Conservation (phyloP, 805 yeast genomes). For the Lachancea sp. region DNA sequence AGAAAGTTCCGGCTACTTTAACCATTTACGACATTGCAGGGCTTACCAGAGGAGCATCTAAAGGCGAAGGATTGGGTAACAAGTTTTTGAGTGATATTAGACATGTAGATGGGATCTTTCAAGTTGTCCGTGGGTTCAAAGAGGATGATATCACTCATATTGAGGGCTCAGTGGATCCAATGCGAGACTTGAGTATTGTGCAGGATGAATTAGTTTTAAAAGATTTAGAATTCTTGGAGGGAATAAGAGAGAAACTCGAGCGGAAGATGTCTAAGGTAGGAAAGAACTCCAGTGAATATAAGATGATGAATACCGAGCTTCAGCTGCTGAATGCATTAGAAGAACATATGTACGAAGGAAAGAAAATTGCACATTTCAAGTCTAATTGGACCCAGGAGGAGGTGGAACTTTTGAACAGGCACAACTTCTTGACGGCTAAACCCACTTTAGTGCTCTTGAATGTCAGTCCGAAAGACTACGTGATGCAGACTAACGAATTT, state of each 20-base stretch:
- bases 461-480: constrained; percentile 63
- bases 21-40: constrained; percentile 80
- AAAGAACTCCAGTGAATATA: constrained; percentile 42
- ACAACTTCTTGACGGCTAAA: constrained; percentile 77
- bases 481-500: constrained; percentile 46
- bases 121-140: constrained; percentile 68
- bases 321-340: constrained; percentile 35
- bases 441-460: constrained; percentile 79
- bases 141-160: constrained; percentile 74
- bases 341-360: constrained; percentile 47
- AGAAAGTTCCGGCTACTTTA: constrained; percentile 59
- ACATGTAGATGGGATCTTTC: constrained; percentile 76
- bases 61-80: constrained; percentile 80
- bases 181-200: constrained; percentile 67
- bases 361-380: constrained; percentile 54
- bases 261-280: constrained; percentile 37
- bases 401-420: constrained; percentile 57
- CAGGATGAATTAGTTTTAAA: constrained; percentile 70
- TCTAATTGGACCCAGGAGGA: constrained; percentile 61
- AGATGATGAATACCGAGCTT: constrained; percentile 39
- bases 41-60: constrained; percentile 72
- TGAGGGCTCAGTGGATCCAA: constrained; percentile 66
- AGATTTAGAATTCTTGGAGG: constrained; percentile 65
- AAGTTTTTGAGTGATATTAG: constrained; percentile 72
- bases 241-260: constrained; percentile 45